A percentile compares a stretch with the other conserved stretches of the same genome.
These are phyloP conservation scores for Chaetomium globosum DNA, from an alignment of 2,329 filamentous ascomycete species.

Conservation along the genomic window DNA sequence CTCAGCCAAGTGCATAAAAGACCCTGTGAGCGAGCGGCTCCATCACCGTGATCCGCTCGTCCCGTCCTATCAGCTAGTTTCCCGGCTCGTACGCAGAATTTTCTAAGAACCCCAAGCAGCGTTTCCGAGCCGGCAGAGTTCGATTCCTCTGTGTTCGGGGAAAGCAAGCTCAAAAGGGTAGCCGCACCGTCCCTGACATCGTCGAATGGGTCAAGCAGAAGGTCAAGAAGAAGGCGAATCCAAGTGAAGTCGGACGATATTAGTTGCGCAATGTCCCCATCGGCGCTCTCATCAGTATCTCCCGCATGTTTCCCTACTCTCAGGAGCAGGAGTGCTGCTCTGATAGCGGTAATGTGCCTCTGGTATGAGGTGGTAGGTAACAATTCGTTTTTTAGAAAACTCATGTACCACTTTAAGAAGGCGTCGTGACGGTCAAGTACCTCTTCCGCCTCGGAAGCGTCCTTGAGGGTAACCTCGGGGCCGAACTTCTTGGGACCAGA, in stretches of 20 bases:
- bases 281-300: constrained; percentile 36
- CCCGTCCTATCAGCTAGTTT: constrained; percentile 68
- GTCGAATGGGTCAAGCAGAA: constrained; percentile 88
- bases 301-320: constrained; percentile 63
- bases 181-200: constrained; percentile 72
- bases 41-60: constrained; percentile 89
- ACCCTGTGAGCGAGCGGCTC: constrained; percentile 75
- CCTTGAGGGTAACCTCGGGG: constrained; percentile 29
- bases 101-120: constrained; percentile 45
- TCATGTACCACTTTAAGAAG: constrained; percentile 75
- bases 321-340: constrained; percentile 67
- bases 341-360: constrained; percentile 79
- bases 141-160: constrained; percentile 41
- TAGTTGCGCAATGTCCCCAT: constrained; percentile 35
- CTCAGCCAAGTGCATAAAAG: constrained; percentile 64
- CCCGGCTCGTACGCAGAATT: constrained; percentile 58
- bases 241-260: constrained; percentile 52
- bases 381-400: constrained; percentile 73
- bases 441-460: constrained; percentile 34
- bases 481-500: constrained; percentile 32
- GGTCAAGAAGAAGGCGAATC: constrained; percentile 70
- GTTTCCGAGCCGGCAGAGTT: constrained; percentile 25
- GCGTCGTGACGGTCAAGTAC: constrained; percentile 56
- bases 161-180: constrained; percentile 55
- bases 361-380: constrained; percentile 85